These are phyloP conservation scores for Xanthoconium separans DNA, from an alignment of 1,284 basidiomycete species.

Conservation along the genomic window DNA sequence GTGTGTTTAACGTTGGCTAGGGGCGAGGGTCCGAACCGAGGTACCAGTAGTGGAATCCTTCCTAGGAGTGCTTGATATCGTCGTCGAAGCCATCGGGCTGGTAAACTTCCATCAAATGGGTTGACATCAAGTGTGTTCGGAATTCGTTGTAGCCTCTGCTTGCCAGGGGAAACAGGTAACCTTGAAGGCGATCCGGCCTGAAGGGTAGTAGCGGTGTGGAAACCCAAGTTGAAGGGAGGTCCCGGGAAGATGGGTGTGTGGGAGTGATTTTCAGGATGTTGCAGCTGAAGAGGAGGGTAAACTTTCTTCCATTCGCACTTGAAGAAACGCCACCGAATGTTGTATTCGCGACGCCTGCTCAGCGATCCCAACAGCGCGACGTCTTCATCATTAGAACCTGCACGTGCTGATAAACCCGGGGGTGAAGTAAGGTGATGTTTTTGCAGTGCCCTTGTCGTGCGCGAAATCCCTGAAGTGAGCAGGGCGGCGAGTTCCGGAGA, in stretches of 20 bases:
- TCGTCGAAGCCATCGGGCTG: conserved; percentile 62
- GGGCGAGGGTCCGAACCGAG: conserved; percentile 15
- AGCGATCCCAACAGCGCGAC: conserved; percentile 60
- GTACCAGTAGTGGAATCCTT: conserved; percentile 55
- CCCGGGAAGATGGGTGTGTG: conserved; percentile 4
- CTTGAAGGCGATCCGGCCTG: conserved; percentile 38
- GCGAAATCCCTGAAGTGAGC: conserved; percentile 52
- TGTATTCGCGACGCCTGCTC: conserved; percentile 69
- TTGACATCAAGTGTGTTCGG: conserved; percentile 4
- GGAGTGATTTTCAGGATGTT: conserved; percentile 1
- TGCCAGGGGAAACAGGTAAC: conserved; percentile 7
- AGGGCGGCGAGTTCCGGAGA: conserved; percentile 61
- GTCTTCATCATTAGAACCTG: conserved; percentile 57
- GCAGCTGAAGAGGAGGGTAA: conserved; percentile 52
- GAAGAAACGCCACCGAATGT: conserved; percentile 71
- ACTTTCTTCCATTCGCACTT: conserved; percentile 53
- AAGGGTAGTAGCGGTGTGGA: conserved; percentile 46
- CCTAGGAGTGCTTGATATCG: conserved; percentile 61
- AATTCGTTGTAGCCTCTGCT: conserved; percentile 3
- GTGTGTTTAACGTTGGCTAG: conserved; percentile 3
- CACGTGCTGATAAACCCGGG: conserved; percentile 54
- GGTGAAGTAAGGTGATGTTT: conserved; percentile 45
- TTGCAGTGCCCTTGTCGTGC: conserved; percentile 43
- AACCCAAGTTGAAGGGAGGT: conserved; percentile 37
- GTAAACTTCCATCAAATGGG: conserved; percentile 32